Evolutionary conservation across 345 rosid species (phyloP).

Genomic region (Salix koriyanagi): DNA sequence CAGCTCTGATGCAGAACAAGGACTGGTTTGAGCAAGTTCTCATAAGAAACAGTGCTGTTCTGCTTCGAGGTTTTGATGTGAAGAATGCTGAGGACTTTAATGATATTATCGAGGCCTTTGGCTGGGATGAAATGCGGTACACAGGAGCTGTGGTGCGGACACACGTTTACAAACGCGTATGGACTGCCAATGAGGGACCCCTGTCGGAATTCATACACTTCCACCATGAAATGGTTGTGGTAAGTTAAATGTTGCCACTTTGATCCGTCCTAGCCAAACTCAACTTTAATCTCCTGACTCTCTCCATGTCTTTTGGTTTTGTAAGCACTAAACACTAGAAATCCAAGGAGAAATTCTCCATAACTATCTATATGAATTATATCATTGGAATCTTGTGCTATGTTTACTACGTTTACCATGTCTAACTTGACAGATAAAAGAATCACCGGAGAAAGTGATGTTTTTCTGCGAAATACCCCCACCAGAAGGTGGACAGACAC

Average conservation of each 20-base stretch:
- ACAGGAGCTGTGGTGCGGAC: slow-evolving; percentile 54
- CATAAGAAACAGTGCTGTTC: slow-evolving; percentile 54
- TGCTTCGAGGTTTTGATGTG: slow-evolving; percentile 52
- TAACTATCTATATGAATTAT: neutral
- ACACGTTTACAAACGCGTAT: slow-evolving; percentile 51
- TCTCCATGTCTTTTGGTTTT: neutral
- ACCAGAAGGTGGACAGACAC: slow-evolving; percentile 65
- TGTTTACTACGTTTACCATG: too few relatives aligned
- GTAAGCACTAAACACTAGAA: neutral
- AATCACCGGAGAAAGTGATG: slow-evolving; percentile 40
- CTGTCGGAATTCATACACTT: slow-evolving; percentile 59
- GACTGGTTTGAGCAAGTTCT: slow-evolving; percentile 63
- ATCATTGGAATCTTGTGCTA: too few relatives aligned
- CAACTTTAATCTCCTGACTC: neutral
- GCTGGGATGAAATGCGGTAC: slow-evolving; percentile 55
- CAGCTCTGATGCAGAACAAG: slow-evolving; percentile 33
- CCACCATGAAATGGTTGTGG: slow-evolving; percentile 73
- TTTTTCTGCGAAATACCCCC: slow-evolving; percentile 63
- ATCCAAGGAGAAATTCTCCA: neutral
- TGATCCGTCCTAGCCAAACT: neutral
- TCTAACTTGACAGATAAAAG: slow-evolving; percentile 37
- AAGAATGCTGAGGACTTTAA: slow-evolving; percentile 49
- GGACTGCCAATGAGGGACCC: slow-evolving; percentile 77
- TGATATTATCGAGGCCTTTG: slow-evolving; percentile 48
- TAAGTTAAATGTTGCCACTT: slow-evolving; percentile 11